Evolutionary conservation across 176 grass and related monocot genomes (phyloP).

Genomic region (Carex parvula): DNA sequence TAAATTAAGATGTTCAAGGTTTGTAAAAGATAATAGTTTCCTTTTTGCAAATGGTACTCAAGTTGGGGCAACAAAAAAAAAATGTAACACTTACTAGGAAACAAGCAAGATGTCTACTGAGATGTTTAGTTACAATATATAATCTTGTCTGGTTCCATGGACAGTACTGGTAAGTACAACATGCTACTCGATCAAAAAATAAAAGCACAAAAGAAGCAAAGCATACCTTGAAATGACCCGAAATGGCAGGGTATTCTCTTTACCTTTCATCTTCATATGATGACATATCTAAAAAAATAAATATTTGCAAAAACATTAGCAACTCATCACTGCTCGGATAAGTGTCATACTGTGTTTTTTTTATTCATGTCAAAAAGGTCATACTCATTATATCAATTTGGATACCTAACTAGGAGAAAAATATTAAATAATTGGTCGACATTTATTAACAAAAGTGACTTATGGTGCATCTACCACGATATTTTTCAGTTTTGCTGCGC

Average conservation of each 20-base stretch:
- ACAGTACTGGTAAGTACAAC: not conserved
- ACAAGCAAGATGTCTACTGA: not conserved
- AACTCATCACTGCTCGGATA: not conserved
- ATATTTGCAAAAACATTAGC: conserved; percentile 1
- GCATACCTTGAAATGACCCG: conserved; percentile 90
- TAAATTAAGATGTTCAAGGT: too few relatives aligned
- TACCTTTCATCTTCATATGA: conserved; percentile 92
- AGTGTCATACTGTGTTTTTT: not conserved
- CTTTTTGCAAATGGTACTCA: too few relatives aligned
- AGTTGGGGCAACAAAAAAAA: too few relatives aligned
- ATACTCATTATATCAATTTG: not conserved
- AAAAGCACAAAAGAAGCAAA: conserved; percentile 2
- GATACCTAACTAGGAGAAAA: not conserved
- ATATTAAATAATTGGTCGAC: not conserved
- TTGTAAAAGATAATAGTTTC: too few relatives aligned
- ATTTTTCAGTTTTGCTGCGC: not conserved
- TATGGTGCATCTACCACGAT: not conserved
- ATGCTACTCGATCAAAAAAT: not conserved
- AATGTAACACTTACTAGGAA: not conserved
- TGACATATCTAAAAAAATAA: conserved; percentile 62
- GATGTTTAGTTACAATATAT: not conserved
- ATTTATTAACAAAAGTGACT: not conserved
- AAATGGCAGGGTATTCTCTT: conserved; percentile 91
- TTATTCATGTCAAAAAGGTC: not conserved
- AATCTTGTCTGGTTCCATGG: not conserved